These are phyloP conservation scores for Termitomyces heimii DNA, from an alignment of 768 basidiomycete genomes.

Conservation along the genomic window DNA sequence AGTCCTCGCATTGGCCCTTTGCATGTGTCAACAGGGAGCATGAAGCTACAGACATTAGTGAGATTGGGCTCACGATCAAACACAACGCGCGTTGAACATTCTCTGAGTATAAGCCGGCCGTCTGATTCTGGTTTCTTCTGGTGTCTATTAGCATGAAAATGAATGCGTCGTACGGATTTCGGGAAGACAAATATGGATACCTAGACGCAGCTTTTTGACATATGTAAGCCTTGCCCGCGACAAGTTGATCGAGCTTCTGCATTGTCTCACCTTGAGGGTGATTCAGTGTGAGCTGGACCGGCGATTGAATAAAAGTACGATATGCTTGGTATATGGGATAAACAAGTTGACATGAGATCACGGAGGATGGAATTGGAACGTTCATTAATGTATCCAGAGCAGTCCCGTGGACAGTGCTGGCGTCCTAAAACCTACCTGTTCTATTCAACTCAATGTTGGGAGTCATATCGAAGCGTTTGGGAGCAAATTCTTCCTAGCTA, in stretches of 20 bases:
- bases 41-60: neutral
- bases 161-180: neutral
- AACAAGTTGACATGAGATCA: neutral
- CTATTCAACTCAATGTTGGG: neutral
- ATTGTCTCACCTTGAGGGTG: neutral
- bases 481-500: neutral
- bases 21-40: neutral
- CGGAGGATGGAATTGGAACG: neutral
- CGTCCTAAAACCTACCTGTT: neutral
- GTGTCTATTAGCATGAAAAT: neutral
- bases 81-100: too few species aligned
- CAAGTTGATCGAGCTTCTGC: neutral
- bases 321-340: neutral
- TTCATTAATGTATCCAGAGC: neutral
- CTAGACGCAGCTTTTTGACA: neutral
- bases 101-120: neutral
- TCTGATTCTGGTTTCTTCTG: neutral
- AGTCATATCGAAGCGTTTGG: neutral
- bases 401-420: neutral
- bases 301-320: neutral
- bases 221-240: neutral
- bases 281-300: too few species aligned
- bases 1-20: too few species aligned
- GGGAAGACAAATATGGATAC: neutral
- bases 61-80: neutral